A percentile compares a stretch with the other conserved stretches of the same genome.
phyloP scores from a whole-genome alignment of 139 green algal species.

The Coelastrella sp. region DNA sequence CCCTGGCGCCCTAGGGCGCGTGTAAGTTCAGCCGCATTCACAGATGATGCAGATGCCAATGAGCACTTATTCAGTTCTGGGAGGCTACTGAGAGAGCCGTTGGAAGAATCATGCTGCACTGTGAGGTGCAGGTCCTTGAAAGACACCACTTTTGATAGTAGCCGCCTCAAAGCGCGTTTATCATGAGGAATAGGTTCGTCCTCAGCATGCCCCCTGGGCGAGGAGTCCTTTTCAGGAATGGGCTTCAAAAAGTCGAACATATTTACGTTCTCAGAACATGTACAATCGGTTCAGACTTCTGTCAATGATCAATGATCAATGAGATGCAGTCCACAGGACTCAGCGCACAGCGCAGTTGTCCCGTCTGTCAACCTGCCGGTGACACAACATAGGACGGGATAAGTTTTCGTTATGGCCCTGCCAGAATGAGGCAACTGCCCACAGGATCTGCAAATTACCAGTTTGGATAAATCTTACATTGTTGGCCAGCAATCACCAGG shows the following conservation, averaged over 20 bases:
- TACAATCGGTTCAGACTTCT: not conserved
- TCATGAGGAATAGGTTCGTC: not conserved
- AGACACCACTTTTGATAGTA: not conserved
- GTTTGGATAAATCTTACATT: not conserved
- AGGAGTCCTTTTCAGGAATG: not conserved
- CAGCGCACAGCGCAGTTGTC: not conserved
- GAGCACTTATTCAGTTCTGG: not conserved
- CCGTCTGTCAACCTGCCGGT: not conserved
- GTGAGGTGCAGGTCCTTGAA: slow-evolving; percentile 15
- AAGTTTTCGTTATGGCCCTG: not conserved
- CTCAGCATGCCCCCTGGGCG: not conserved
- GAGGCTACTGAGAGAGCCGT: not conserved
- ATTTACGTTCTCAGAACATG: not conserved
- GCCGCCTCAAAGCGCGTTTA: not conserved
- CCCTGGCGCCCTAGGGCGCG: not conserved
- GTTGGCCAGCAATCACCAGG: too few species aligned
- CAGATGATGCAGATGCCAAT: not conserved
- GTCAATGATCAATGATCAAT: too few species aligned
- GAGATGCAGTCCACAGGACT: too few species aligned
- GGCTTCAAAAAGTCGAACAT: slow-evolving; percentile 16
- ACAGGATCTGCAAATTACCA: not conserved
- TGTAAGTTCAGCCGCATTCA: not conserved
- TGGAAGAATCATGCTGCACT: slow-evolving; percentile 8
- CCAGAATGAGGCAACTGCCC: too few species aligned
- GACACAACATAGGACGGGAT: not conserved